phyloP scores from a whole-genome alignment of 78 protist species.

The Goniomonas avonlea region DNA sequence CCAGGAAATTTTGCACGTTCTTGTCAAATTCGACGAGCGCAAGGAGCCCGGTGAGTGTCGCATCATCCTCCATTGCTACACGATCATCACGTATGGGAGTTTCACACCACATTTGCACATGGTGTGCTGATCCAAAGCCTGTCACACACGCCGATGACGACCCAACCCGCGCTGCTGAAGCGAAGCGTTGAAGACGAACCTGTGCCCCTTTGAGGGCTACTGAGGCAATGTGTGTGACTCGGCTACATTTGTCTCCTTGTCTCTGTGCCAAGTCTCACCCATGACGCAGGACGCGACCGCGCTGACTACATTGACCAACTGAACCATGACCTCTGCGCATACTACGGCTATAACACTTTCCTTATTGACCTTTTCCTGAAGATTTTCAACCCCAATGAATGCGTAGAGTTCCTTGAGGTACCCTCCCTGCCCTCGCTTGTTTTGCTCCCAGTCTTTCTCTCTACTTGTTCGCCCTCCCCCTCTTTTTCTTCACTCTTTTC shows the following conservation, averaged over 20 bases:
- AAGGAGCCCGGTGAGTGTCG: too few relatives aligned
- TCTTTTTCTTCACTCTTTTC: neutral
- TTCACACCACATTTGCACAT: neutral
- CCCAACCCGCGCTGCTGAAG: neutral
- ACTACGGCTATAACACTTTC: conserved; percentile 55
- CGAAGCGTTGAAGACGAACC: neutral
- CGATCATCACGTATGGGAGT: too few relatives aligned
- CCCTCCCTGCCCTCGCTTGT: neutral
- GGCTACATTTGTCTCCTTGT: neutral
- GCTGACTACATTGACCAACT: conserved; percentile 62
- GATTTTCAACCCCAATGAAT: conserved; percentile 53
- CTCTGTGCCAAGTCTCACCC: too few relatives aligned
- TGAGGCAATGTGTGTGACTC: neutral
- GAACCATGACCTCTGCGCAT: conserved; percentile 56
- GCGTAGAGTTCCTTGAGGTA: neutral
- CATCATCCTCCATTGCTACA: too few relatives aligned
- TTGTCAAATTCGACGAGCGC: conserved; percentile 36
- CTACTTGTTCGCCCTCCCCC: neutral
- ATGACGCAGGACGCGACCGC: conserved; percentile 45
- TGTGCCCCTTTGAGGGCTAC: neutral
- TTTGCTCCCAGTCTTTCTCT: neutral
- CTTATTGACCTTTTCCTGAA: conserved; percentile 62
- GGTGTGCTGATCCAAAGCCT: neutral
- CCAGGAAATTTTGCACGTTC: neutral
- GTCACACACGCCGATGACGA: neutral